Evolutionary conservation across 192 early-diverging fungal genomes (phyloP), one percentile per base, ranked within the genome.

Genomic region (Cladochytrium replicatum): DNA sequence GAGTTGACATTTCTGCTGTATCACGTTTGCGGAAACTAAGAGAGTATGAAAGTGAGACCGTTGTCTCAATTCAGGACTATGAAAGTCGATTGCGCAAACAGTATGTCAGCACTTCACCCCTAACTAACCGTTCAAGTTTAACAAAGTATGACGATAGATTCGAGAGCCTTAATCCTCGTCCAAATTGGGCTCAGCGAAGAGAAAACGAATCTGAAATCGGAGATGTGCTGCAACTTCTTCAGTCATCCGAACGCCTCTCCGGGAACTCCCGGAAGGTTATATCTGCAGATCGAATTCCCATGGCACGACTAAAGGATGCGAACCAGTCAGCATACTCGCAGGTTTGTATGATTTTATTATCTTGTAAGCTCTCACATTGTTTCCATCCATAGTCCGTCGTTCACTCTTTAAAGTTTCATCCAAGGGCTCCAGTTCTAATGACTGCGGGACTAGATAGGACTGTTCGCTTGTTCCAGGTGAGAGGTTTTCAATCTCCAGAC

Each of bases 371-470:
- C 38, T 37, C 7, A n/a, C 69, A 0, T 52, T 61, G 17, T 61
- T 60, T 37, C 43, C 48, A n/a, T 57, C 46, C 1, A 44, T 61
- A 85, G 71, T 55, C 72, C 3, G 75, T 72, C 2, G 66, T 96
- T 11, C 75, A 80, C 42, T 68, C 72, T 13, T 58, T 88, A 1
- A 61, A 75, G 50, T 98, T 94, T 73, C 94, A 98, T 55, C 94
- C 94, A 6, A 86, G 75, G 37, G 82, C 88, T 6, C 81, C 82
- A 32, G 87, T 96, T 21, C 46, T 96, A 38, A 52, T 98, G 56
- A 95, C 93, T 0, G 85, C 82, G 2, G 90, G 93, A 4, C 70
- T 86, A 21, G 93, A 97, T 62, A 81, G 78, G 53, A 93, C 92
- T 11, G 50, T 97, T 50, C 72, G 86, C 5, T 55, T 97, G 32